Percentiles rank a stretch among this genome's conserved stretches.
Evolutionary conservation across 139 green algal species (phyloP).

Genomic region (Coelastrella sp.): DNA sequence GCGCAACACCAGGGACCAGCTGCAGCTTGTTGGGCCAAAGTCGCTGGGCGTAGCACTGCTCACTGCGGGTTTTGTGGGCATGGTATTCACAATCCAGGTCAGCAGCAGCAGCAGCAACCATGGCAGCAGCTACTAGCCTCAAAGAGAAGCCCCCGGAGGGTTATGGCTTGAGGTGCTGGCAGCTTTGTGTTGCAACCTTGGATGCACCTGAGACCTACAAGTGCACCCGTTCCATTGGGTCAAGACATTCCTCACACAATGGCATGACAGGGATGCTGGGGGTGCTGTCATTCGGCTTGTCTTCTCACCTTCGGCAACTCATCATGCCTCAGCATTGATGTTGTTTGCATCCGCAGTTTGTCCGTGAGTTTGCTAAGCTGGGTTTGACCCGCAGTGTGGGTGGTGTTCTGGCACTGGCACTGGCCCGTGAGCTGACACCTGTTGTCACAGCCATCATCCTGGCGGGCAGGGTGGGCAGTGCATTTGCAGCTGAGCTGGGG

Average conservation of each 20-base stretch:
- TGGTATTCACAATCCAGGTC: slow-evolving; percentile 99
- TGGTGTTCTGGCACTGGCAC: slow-evolving; percentile 94
- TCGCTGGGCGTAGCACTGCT: slow-evolving; percentile 96
- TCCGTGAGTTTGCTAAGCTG: slow-evolving; percentile 94
- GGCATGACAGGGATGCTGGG: too few species aligned
- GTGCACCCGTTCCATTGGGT: background rate
- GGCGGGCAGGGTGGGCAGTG: slow-evolving; percentile 93
- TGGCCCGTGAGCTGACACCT: slow-evolving; percentile 95
- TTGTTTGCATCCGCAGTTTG: slow-evolving; percentile 79
- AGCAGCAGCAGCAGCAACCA: background rate
- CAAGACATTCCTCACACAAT: background rate
- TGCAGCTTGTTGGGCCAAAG: slow-evolving; percentile 92
- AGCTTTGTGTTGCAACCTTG: too few species aligned
- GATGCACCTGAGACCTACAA: background rate
- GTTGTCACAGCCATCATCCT: slow-evolving; percentile 99
- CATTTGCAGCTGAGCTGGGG: slow-evolving; percentile 98
- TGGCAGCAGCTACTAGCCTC: background rate
- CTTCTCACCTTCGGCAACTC: too few species aligned
- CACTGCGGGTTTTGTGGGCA: slow-evolving; percentile 97
- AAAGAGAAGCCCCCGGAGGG: background rate
- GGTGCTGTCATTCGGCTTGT: too few species aligned
- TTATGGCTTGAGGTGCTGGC: too few species aligned
- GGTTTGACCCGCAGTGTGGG: slow-evolving; percentile 96
- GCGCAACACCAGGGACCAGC: slow-evolving; percentile 93
- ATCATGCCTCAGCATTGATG: background rate